Evolutionary conservation across 192 early-diverging fungal species (phyloP), one percentile per base, ranked within the genome.

Genomic region (Oehlia diaphana): DNA sequence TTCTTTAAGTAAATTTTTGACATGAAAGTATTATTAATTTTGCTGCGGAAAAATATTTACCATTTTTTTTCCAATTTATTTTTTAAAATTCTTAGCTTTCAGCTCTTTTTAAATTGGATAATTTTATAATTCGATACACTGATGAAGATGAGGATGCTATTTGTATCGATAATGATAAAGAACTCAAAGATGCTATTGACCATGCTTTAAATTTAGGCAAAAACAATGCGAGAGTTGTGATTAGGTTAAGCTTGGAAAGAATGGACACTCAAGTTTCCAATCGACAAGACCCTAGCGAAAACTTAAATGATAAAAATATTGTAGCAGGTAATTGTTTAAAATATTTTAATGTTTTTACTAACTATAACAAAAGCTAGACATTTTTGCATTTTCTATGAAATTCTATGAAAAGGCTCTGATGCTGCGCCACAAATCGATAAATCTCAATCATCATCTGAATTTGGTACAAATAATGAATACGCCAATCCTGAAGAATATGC

Each of bases 71-170:
- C 13, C 12, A 53, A 0, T 53, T 31, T 53, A 53, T 72, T 47
- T 28, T 71, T 26, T 26, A 28, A 26, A n/a, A n/a, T 70, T 31
- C 0, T 71, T 26, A 79, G 77, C n/a, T 79, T n/a, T 65, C 67
- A 9, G n/a, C 47, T 28, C 12, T 79, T 16, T 70, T 39, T 14
- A 42, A 79, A 8, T 23, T 61, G n/a, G 19, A 35, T 39, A n/a
- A 79, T 50, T 79, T 79, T 33, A 71, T 28, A 53, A 71, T 79
- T 31, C 50, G 68, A 21, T 70, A 79, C 26, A 28, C 28, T 62
- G 77, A 70, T 37, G 77, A 79, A 62, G 66, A 69, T 9, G 49
- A 16, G 8, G 66, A 79, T 7, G 21, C 21, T 21, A 68, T 79
- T 7, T 23, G 6, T 33, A 58, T 79, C 9, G 58, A 68, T 33